These are phyloP conservation scores for Candida bentonensis DNA, from an alignment of 805 yeast genomes.

Conservation along the genomic window DNA sequence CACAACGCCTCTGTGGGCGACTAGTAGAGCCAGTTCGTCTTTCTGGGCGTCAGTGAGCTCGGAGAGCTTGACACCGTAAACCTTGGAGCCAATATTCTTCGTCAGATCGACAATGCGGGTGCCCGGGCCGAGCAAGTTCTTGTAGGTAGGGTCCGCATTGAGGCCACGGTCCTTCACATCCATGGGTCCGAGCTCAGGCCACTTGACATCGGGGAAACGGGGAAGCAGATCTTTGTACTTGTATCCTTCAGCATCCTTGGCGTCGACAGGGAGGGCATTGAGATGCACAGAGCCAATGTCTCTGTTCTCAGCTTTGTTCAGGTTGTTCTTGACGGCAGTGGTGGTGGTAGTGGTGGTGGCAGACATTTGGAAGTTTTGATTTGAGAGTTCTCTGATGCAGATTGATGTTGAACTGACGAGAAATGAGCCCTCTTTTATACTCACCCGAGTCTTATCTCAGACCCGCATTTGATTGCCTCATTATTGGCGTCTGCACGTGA, in stretches of 20 bases:
- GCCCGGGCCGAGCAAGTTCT: slow-evolving; percentile 16
- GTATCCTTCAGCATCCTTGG: slow-evolving; percentile 8
- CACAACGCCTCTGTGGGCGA: slow-evolving; percentile 35
- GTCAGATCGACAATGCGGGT: slow-evolving; percentile 30
- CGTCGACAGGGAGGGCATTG: not conserved
- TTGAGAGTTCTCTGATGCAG: too few species aligned
- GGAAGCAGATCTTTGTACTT: slow-evolving; percentile 19
- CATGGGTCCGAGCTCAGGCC: slow-evolving; percentile 17
- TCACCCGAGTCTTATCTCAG: not conserved
- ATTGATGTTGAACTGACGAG: too few species aligned
- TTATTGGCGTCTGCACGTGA: not conserved
- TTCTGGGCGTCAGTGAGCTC: slow-evolving; percentile 29
- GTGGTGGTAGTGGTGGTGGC: not conserved
- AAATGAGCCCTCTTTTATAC: too few species aligned
- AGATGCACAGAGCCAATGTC: not conserved
- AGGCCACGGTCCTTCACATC: slow-evolving; percentile 15
- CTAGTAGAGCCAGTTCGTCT: slow-evolving; percentile 34
- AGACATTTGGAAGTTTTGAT: too few species aligned
- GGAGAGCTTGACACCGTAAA: slow-evolving; percentile 33
- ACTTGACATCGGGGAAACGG: slow-evolving; percentile 19
- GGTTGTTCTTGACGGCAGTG: not conserved
- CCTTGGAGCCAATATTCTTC: slow-evolving; percentile 58
- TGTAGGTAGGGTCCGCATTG: slow-evolving; percentile 18
- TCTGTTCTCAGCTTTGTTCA: not conserved
- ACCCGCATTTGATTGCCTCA: not conserved